These are phyloP conservation scores for Falciphora oryzae DNA, from an alignment of 2,329 filamentous ascomycete genomes.

Conservation along the genomic window DNA sequence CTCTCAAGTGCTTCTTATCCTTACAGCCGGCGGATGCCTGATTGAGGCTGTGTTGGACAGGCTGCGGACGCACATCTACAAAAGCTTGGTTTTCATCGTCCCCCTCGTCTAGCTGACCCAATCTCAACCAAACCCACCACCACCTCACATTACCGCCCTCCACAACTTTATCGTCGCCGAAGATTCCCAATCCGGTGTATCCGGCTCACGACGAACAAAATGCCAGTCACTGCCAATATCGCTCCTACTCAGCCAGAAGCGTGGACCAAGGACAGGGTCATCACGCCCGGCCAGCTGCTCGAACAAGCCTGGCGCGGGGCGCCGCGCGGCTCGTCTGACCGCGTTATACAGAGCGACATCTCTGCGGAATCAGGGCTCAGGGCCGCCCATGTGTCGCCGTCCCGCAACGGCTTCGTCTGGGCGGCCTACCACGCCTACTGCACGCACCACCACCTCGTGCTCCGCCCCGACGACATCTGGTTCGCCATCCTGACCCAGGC, in stretches of 20 bases:
- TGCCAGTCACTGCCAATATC: background rate
- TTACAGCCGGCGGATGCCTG: too few relatives aligned
- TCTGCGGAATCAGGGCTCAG: background rate
- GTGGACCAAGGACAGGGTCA: background rate
- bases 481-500: conserved; percentile 40
- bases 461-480: conserved; percentile 47
- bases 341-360: background rate
- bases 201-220: background rate
- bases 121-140: background rate
- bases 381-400: background rate
- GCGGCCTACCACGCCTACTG: conserved; percentile 31
- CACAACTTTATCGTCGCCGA: background rate
- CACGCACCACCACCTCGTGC: conserved; percentile 33
- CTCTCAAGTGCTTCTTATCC: too few relatives aligned
- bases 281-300: background rate
- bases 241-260: background rate
- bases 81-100: too few relatives aligned
- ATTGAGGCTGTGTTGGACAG: too few relatives aligned
- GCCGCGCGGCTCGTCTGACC: background rate
- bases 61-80: too few relatives aligned
- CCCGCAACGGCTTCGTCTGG: conserved; percentile 25
- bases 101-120: background rate
- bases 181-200: background rate
- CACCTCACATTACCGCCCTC: too few relatives aligned
- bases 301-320: background rate